These are phyloP conservation scores for Cutaneotrichosporon sp. DNA, from an alignment of 1,284 basidiomycete species.

Conservation along the genomic window DNA sequence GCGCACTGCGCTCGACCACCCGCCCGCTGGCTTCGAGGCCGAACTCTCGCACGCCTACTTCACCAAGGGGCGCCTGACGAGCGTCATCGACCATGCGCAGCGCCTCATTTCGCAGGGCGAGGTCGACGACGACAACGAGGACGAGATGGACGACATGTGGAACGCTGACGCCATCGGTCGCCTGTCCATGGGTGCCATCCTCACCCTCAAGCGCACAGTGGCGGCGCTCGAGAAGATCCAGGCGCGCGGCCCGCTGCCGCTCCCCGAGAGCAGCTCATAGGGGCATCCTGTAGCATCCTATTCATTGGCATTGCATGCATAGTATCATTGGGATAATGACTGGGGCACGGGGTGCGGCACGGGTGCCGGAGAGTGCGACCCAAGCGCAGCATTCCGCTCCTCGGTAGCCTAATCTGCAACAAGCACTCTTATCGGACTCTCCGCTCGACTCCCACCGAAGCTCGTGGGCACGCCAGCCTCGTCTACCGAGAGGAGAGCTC, in stretches of 20 bases:
- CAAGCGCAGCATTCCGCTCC: neutral
- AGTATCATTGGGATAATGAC: neutral
- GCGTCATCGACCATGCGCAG: conserved; percentile 67
- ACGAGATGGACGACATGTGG: conserved; percentile 53
- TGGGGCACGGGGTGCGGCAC: neutral
- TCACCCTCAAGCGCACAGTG: conserved; percentile 60
- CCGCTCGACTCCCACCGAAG: too few species aligned
- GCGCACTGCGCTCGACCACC: conserved; percentile 75
- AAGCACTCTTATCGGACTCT: too few species aligned
- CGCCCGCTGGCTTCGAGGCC: conserved; percentile 67
- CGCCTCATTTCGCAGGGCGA: conserved; percentile 63
- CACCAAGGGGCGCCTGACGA: conserved; percentile 64
- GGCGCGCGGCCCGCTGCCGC: neutral
- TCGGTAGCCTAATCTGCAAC: too few species aligned
- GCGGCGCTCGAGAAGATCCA: conserved; percentile 32
- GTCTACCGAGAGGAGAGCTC: too few species aligned
- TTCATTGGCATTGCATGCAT: conserved; percentile 1
- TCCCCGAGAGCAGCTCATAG: neutral
- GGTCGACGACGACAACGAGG: conserved; percentile 50
- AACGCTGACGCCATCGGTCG: conserved; percentile 66
- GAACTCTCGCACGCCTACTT: conserved; percentile 79
- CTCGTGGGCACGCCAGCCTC: too few species aligned
- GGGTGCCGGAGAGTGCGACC: neutral
- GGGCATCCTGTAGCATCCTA: neutral
- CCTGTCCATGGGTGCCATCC: conserved; percentile 75